Percentiles rank a stretch among this genome's conserved stretches.
phyloP scores from a whole-genome alignment of 1,284 basidiomycete species.

The Pseudozyma tsukubaensis region DNA sequence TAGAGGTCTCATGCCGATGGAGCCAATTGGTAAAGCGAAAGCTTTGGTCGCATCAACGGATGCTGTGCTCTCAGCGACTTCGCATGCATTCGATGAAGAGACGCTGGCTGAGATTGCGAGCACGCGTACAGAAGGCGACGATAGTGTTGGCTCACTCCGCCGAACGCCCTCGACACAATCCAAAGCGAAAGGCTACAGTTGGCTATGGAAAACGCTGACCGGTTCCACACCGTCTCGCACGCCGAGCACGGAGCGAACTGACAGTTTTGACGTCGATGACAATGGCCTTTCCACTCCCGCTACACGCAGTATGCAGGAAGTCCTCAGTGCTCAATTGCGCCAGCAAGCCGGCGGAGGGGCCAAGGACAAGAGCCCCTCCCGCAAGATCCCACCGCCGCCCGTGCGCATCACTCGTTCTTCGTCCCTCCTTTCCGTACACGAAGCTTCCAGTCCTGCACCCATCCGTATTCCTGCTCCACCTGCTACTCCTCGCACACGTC shows the following conservation, averaged over 20 bases:
- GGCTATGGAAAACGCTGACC: conserved; percentile 57
- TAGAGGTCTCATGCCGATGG: conserved; percentile 49
- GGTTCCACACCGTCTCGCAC: conserved; percentile 23
- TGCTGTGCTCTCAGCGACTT: conserved; percentile 42
- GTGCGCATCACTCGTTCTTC: conserved; percentile 32
- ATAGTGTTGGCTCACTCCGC: conserved; percentile 25
- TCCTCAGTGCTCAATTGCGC: conserved; percentile 47
- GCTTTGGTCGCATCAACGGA: conserved; percentile 55
- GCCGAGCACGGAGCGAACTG: conserved; percentile 2
- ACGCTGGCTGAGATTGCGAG: neutral
- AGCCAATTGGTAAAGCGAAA: conserved; percentile 59
- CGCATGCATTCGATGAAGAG: conserved; percentile 30
- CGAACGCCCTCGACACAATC: conserved; percentile 8
- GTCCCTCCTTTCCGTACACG: conserved; percentile 47
- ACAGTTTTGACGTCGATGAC: conserved; percentile 10
- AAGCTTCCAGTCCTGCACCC: conserved; percentile 45
- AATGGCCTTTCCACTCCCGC: conserved; percentile 41
- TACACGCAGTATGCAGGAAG: conserved; percentile 55
- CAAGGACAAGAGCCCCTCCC: conserved; percentile 26
- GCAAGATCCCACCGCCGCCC: conserved; percentile 14
- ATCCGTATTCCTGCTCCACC: conserved; percentile 55
- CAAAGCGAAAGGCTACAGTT: conserved; percentile 38
- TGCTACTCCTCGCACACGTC: conserved; percentile 29
- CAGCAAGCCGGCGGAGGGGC: conserved; percentile 36
- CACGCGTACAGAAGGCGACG: conserved; percentile 21